These are phyloP conservation scores for Taiozyma sp. DNA, from an alignment of 1,139 yeast species.

Conservation along the genomic window DNA sequence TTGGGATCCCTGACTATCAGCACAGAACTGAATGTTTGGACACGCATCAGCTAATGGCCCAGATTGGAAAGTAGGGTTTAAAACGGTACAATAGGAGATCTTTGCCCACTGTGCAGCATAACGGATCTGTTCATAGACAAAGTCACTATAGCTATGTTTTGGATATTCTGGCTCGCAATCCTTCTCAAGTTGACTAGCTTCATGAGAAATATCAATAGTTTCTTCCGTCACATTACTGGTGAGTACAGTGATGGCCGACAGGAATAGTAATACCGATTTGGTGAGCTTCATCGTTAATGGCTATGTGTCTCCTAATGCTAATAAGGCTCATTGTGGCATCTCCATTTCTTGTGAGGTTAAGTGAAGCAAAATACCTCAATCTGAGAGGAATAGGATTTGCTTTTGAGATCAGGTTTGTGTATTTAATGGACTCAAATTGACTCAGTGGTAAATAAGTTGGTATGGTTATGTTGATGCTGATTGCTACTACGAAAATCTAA, in stretches of 20 bases:
- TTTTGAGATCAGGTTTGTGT: not conserved
- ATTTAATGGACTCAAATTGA: not conserved
- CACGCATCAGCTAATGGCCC: slow-evolving; percentile 8
- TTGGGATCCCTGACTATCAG: not conserved
- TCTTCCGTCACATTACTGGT: not conserved
- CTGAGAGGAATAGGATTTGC: not conserved
- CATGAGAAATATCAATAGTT: not conserved
- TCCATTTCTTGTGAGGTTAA: too few relatives aligned
- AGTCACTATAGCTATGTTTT: not conserved
- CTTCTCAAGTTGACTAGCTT: not conserved
- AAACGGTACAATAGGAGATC: slow-evolving; percentile 7
- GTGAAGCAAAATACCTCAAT: not conserved
- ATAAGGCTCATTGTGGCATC: too few relatives aligned
- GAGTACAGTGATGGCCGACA: not conserved
- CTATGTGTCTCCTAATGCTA: too few relatives aligned
- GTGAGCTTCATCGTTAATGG: not conserved
- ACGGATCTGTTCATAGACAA: not conserved
- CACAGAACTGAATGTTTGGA: slow-evolving; percentile 10
- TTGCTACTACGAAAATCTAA: too few relatives aligned
- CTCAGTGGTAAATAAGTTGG: not conserved
- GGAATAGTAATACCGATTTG: not conserved
- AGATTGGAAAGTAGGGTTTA: not conserved
- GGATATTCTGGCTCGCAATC: not conserved
- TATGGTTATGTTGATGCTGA: not conserved
- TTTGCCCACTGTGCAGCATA: slow-evolving; percentile 6